phyloP scores from a whole-genome alignment of 176 grass and related monocot genomes.

The Cenchrus fungigraminus region DNA sequence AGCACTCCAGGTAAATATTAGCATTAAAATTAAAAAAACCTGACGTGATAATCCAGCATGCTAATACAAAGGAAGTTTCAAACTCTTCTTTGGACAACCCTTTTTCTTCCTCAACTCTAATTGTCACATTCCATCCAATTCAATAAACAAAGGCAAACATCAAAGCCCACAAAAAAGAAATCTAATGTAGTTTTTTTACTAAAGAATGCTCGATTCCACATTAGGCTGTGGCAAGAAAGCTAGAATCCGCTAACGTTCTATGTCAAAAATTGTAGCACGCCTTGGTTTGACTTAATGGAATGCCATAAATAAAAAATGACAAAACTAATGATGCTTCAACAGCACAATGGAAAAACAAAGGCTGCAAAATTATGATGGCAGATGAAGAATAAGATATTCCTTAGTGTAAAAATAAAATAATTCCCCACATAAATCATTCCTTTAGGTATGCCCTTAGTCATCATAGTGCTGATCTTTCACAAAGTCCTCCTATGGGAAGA shows the following conservation, averaged over 20 bases:
- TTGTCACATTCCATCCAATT: not conserved
- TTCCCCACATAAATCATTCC: not conserved
- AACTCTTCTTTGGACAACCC: not conserved
- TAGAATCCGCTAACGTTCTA: not conserved
- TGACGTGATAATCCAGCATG: not conserved
- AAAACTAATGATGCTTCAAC: not conserved
- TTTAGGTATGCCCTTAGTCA: not conserved
- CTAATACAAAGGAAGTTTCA: not conserved
- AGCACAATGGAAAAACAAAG: not conserved
- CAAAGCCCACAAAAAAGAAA: not conserved
- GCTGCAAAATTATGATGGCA: not conserved
- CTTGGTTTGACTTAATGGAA: not conserved
- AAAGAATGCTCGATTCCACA: too few relatives aligned
- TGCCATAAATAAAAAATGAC: not conserved
- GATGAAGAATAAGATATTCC: not conserved
- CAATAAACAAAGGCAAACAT: not conserved
- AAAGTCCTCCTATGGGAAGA: not conserved
- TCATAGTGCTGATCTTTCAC: not conserved
- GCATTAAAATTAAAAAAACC: not conserved
- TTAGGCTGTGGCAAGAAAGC: not conserved
- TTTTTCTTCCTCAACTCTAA: not conserved
- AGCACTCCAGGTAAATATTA: not conserved
- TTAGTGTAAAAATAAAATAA: not conserved
- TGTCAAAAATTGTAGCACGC: not conserved
- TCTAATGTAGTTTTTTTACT: not conserved